Evolutionary conservation across 2,329 filamentous ascomycete species (phyloP).

Genomic region (Apiospora marii): DNA sequence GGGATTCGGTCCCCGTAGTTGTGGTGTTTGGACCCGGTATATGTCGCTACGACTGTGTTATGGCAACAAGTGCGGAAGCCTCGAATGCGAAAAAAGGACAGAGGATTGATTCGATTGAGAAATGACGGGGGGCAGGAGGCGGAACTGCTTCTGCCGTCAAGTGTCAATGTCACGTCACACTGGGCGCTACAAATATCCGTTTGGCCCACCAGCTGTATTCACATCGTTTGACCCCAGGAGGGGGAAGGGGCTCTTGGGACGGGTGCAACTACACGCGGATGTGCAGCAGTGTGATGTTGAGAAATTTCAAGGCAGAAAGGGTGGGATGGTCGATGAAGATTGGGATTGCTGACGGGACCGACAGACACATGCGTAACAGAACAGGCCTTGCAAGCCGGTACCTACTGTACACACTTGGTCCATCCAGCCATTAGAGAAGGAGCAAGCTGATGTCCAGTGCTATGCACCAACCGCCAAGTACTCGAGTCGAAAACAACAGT

Average conservation of each 20-base stretch:
- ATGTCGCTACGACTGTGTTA: not conserved
- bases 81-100: conserved; percentile 13
- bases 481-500: not conserved
- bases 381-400: not conserved
- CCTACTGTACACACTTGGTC: not conserved
- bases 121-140: conserved; percentile 9
- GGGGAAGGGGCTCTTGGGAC: not conserved
- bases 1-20: conserved; percentile 13
- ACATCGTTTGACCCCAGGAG: conserved; percentile 5
- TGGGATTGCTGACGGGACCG: not conserved
- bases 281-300: conserved; percentile 12
- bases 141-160: conserved; percentile 6
- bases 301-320: not conserved
- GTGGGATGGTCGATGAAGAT: not conserved
- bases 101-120: conserved; percentile 19
- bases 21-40: conserved; percentile 18
- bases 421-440: conserved; percentile 5
- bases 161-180: conserved; percentile 20
- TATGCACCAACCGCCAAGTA: not conserved
- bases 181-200: conserved; percentile 19
- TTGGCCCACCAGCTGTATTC: conserved; percentile 18
- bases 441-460: not conserved
- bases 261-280: not conserved
- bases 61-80: not conserved
- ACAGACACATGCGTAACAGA: not conserved